These are phyloP conservation scores for Solanum sejunctum DNA, from an alignment of 257 asterid genomes.

Conservation along the genomic window DNA sequence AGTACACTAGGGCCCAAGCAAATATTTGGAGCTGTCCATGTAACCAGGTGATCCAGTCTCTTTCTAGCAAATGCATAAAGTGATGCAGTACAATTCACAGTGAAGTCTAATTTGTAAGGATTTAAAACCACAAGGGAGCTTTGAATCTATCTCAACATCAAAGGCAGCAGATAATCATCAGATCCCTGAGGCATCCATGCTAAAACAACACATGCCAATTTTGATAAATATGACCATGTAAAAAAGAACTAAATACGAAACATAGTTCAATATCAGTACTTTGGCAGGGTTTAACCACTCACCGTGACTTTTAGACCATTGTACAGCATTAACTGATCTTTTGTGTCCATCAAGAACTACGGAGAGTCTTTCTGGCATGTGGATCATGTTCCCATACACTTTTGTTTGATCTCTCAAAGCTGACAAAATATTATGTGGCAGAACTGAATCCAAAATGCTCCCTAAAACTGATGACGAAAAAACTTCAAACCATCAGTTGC, in stretches of 20 bases:
- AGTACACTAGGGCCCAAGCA: neutral
- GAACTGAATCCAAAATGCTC: constrained; percentile 43
- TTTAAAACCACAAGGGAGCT: neutral
- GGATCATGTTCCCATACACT: constrained; percentile 10
- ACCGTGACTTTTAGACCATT: constrained; percentile 82
- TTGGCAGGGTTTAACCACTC: constrained; percentile 10
- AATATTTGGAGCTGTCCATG: neutral
- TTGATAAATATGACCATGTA: neutral
- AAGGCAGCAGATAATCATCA: neutral
- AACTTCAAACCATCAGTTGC: neutral
- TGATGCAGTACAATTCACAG: neutral
- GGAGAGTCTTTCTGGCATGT: constrained; percentile 27
- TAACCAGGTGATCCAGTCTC: neutral
- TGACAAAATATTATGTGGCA: constrained; percentile 38
- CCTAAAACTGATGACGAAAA: constrained; percentile 28
- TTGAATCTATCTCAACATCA: neutral
- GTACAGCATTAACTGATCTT: constrained; percentile 62
- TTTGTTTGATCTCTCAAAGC: constrained; percentile 34
- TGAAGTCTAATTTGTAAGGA: neutral
- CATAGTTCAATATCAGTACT: neutral
- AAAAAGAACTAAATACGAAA: neutral
- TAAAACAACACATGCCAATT: neutral
- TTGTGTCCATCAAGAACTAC: constrained; percentile 52
- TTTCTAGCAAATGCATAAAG: neutral
- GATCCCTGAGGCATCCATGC: neutral